phyloP scores from a whole-genome alignment of 768 basidiomycete genomes.

The Boletus huronensis region DNA sequence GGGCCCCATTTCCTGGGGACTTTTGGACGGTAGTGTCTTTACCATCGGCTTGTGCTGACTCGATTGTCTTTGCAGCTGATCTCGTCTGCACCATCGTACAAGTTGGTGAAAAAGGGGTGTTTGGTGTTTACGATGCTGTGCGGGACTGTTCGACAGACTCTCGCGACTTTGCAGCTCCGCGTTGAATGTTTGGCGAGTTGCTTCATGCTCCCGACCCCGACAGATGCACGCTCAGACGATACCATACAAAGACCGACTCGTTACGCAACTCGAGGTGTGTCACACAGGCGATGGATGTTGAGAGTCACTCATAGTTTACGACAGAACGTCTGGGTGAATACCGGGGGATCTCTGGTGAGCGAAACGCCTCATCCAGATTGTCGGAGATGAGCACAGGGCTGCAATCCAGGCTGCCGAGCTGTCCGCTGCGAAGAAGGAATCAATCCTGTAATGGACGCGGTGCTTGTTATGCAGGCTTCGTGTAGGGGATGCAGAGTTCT shows the following conservation, averaged over 20 bases:
- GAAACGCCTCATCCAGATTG: too few species aligned
- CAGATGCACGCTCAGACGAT: constrained; percentile 52
- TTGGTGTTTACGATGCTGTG: not conserved
- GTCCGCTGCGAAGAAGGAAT: too few species aligned
- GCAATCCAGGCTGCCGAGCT: too few species aligned
- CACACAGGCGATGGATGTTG: too few species aligned
- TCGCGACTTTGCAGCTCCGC: too few species aligned
- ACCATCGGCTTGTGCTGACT: not conserved
- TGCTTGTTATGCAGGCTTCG: too few species aligned
- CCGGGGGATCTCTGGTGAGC: constrained; percentile 65
- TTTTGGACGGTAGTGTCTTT: not conserved
- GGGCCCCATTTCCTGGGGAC: too few species aligned
- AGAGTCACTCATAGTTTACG: not conserved
- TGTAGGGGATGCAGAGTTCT: too few species aligned
- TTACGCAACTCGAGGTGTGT: constrained; percentile 71
- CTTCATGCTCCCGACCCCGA: not conserved
- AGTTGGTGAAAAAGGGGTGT: not conserved
- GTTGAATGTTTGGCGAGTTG: constrained; percentile 72
- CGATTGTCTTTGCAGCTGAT: not conserved
- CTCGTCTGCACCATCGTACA: not conserved
- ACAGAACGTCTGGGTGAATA: constrained; percentile 80
- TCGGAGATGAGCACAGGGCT: too few species aligned
- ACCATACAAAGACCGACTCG: constrained; percentile 71
- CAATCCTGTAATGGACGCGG: too few species aligned
- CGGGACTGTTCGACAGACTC: too few species aligned